phyloP scores from a whole-genome alignment of 768 basidiomycete genomes.

The Trametes cingulata region DNA sequence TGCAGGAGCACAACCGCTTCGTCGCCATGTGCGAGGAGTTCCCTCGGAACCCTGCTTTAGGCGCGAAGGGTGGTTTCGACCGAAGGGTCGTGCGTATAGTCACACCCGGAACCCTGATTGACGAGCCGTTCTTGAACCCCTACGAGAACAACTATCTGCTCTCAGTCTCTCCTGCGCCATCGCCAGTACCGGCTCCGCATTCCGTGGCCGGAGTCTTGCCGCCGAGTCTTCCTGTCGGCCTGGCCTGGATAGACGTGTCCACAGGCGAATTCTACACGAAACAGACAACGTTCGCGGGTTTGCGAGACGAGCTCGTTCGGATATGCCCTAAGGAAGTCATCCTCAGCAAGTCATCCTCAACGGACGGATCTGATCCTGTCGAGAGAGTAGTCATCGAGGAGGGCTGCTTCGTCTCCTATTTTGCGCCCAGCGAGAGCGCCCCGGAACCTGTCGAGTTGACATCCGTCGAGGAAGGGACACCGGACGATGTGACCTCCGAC shows the following conservation, averaged over 20 bases:
- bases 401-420: slow-evolving; percentile 54
- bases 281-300: slow-evolving; percentile 45
- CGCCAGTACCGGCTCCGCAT: background rate
- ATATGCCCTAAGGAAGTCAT: slow-evolving; percentile 85
- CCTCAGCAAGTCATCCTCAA: slow-evolving; percentile 47
- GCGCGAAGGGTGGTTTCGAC: slow-evolving; percentile 63
- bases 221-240: slow-evolving; percentile 43
- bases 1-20: slow-evolving; percentile 80
- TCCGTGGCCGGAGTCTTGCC: background rate
- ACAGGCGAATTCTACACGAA: slow-evolving; percentile 93
- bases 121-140: slow-evolving; percentile 84
- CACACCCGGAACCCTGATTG: slow-evolving; percentile 92
- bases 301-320: slow-evolving; percentile 82
- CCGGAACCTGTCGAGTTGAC: background rate
- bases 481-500: slow-evolving; percentile 28
- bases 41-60: slow-evolving; percentile 45
- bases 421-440: slow-evolving; percentile 17
- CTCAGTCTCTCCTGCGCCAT: slow-evolving; percentile 45
- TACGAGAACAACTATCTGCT: slow-evolving; percentile 91
- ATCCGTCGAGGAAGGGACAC: slow-evolving; percentile 1
- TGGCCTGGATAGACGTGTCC: slow-evolving; percentile 95
- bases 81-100: slow-evolving; percentile 84
- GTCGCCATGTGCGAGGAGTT: slow-evolving; percentile 97
- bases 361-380: slow-evolving; percentile 46
- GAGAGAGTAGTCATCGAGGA: slow-evolving; percentile 54